These are phyloP conservation scores for Rostrohypoxylon terebratum DNA, from an alignment of 495 filamentous ascomycete species.

Conservation along the genomic window DNA sequence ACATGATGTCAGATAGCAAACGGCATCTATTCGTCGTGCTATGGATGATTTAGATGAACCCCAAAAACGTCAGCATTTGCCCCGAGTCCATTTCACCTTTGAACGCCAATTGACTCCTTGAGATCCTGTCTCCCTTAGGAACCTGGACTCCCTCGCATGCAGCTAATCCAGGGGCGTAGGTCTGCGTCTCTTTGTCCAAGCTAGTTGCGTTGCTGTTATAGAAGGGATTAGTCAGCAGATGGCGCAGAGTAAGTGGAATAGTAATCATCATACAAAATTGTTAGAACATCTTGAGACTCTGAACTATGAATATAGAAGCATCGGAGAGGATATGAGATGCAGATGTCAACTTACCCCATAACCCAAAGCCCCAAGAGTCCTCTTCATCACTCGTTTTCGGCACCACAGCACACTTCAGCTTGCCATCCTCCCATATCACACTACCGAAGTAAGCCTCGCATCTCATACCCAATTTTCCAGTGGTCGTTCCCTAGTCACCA, in stretches of 20 bases:
- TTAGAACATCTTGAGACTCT: not conserved
- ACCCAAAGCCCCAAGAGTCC: not conserved
- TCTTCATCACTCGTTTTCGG: not conserved
- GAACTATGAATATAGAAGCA: too few species aligned
- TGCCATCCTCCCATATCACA: not conserved
- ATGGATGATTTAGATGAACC: not conserved
- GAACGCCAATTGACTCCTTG: not conserved
- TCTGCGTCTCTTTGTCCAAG: too few species aligned
- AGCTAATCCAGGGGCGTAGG: too few species aligned
- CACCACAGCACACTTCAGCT: not conserved
- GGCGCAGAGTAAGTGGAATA: too few species aligned
- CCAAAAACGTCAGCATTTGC: not conserved
- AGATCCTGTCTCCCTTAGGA: too few species aligned
- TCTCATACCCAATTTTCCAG: not conserved
- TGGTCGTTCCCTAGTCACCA: not conserved
- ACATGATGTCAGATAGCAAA: not conserved
- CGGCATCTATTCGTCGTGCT: not conserved
- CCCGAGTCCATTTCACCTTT: not conserved
- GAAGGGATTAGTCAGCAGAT: too few species aligned
- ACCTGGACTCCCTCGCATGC: too few species aligned
- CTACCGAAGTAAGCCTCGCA: not conserved
- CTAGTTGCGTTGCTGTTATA: too few species aligned
- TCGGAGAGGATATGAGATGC: not conserved
- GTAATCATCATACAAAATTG: too few species aligned
- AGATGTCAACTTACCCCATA: not conserved